These are phyloP conservation scores for Cordyceps farinosa DNA, from an alignment of 2,329 filamentous ascomycete species.

Conservation along the genomic window DNA sequence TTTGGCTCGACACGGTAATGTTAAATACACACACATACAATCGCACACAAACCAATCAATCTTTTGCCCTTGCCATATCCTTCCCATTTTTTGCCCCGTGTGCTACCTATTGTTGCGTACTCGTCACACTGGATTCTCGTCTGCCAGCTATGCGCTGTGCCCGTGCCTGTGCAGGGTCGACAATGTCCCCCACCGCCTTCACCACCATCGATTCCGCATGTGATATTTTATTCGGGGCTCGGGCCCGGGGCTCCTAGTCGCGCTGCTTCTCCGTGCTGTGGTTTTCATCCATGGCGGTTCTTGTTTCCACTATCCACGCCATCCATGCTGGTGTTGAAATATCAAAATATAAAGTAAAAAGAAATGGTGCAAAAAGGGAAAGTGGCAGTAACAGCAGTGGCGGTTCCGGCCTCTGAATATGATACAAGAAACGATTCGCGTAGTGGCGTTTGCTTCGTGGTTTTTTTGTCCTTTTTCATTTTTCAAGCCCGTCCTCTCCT, in stretches of 20 bases:
- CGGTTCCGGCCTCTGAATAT: slow-evolving; percentile 7
- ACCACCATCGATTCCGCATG: not conserved
- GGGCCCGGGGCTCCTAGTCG: not conserved
- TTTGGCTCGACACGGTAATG: not conserved
- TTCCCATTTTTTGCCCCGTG: not conserved
- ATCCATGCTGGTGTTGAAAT: slow-evolving; percentile 12
- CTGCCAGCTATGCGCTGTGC: not conserved
- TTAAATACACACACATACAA: slow-evolving; percentile 12
- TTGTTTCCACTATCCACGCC: slow-evolving; percentile 9
- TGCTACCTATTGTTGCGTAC: not conserved
- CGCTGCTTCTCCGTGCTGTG: not conserved
- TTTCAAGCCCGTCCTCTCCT: not conserved
- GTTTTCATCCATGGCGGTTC: not conserved
- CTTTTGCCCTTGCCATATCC: not conserved
- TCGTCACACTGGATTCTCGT: slow-evolving; percentile 4
- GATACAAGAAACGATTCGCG: slow-evolving; percentile 16
- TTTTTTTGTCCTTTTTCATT: not conserved
- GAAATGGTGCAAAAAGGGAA: slow-evolving; percentile 2
- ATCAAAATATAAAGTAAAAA: slow-evolving; percentile 2
- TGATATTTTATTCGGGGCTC: not conserved
- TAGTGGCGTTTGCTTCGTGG: not conserved
- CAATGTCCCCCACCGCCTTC: not conserved
- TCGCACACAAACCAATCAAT: slow-evolving; percentile 12
- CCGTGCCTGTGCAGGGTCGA: not conserved
- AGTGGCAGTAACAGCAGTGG: slow-evolving; percentile 5